phyloP scores from a whole-genome alignment of 805 yeast genomes.

The Metschnikowia cerradonensis region DNA sequence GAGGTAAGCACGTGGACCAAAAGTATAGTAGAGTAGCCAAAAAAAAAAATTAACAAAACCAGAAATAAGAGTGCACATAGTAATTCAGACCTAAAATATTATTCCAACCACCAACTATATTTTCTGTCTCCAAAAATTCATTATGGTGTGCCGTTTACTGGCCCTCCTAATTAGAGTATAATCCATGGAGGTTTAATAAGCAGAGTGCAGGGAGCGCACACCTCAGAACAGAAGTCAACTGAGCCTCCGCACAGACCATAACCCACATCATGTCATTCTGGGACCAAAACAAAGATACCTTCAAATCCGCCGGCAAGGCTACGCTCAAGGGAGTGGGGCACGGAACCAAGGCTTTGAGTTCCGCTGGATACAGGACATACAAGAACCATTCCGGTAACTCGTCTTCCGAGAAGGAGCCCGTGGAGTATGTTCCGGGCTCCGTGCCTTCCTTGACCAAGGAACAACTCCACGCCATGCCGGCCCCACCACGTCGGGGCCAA shows the following conservation, averaged over 20 bases:
- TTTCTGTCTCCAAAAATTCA: too few relatives aligned
- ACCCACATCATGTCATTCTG: slow-evolving; percentile 32
- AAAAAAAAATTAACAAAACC: too few relatives aligned
- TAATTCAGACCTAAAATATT: too few relatives aligned
- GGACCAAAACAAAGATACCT: slow-evolving; percentile 50
- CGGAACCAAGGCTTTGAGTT: slow-evolving; percentile 46
- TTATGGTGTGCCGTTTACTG: too few relatives aligned
- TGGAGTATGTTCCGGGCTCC: slow-evolving; percentile 1
- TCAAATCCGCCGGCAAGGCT: slow-evolving; percentile 47
- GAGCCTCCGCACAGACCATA: neutral
- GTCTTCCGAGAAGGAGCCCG: slow-evolving; percentile 20
- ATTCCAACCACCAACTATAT: too few relatives aligned
- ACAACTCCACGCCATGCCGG: slow-evolving; percentile 33
- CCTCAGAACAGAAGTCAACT: neutral
- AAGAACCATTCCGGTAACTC: slow-evolving; percentile 31
- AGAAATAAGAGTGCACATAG: too few relatives aligned
- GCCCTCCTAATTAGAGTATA: neutral
- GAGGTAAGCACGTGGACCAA: too few relatives aligned
- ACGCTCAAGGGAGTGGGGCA: slow-evolving; percentile 49
- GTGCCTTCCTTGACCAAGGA: slow-evolving; percentile 18
- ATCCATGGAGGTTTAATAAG: neutral
- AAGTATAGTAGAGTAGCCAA: too few relatives aligned
- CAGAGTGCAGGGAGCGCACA: neutral
- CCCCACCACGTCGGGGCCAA: slow-evolving; percentile 40
- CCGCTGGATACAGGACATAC: slow-evolving; percentile 50